Percentiles rank a stretch among this genome's conserved stretches.
Conservation (phyloP, 192 early-diverging fungal species). For the Backusella macrospora region DNA sequence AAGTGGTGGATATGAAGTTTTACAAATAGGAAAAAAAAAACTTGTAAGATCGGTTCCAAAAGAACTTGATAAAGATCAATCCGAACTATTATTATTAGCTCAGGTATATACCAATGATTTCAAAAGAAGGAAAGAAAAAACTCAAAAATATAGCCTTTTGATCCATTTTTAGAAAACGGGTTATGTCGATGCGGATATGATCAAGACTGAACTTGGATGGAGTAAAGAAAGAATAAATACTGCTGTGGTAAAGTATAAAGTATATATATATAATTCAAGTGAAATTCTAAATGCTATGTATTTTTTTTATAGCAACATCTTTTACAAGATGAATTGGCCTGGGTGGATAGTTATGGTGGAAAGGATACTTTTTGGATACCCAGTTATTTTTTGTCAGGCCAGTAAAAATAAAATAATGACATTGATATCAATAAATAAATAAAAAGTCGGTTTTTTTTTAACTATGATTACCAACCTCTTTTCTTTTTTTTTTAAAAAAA, state of each 20-base stretch:
- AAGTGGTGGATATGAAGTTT: slow-evolving; percentile 85
- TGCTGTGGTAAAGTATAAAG: slow-evolving; percentile 63
- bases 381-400: slow-evolving; percentile 50
- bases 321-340: slow-evolving; percentile 73
- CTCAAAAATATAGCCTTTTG: no score
- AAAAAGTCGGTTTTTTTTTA: background rate
- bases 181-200: slow-evolving; percentile 45
- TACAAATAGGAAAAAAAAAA: slow-evolving; percentile 75
- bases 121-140: no score
- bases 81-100: slow-evolving; percentile 68
- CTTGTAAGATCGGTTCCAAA: slow-evolving; percentile 90
- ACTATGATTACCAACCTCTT: background rate
- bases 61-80: slow-evolving; percentile 86
- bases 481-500: background rate
- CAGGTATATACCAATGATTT: no score
- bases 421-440: background rate
- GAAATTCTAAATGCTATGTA: no score
- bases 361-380: slow-evolving; percentile 60
- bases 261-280: no score
- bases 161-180: slow-evolving; percentile 36
- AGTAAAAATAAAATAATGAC: background rate
- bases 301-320: slow-evolving; percentile 70
- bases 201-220: slow-evolving; percentile 57
- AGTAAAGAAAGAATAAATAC: slow-evolving; percentile 52
- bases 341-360: slow-evolving; percentile 68